Base-by-base conservation (phyloP, 1,284 basidiomycete genomes). In the Schizopora paradoxa region DNA sequence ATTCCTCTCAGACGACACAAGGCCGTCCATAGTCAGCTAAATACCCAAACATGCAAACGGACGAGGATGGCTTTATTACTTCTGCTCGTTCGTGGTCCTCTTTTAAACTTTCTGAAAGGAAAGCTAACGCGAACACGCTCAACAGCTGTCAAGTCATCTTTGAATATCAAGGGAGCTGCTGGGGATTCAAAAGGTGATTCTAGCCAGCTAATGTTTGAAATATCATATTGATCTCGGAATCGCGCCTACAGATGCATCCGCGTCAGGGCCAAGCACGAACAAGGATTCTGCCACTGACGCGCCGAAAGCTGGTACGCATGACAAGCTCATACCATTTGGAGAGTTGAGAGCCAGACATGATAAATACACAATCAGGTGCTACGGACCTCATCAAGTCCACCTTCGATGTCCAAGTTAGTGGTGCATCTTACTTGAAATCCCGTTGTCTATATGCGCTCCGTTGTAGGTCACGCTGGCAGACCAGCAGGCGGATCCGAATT, bases 401-500 rank as follows among this genome's bases (percentile, higher is more conserved):
- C 16, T 57, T 54, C 51, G 56, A 57, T 47, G 56, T 57, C 16
- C 38, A 56, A 40, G 56, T 57, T 33, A 16, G 48, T 36, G 14
- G 7, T 29, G 21, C 36, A 10, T n/a, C 8, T 19, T 13, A 32
- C n/a, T 43, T 44, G 7, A 11, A 23, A 36, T 19, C 5, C n/a
- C 32, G 37, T 33, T 45, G 11, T 45, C 19, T 19, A 38, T 3
- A 3, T 45, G 18, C 11, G 5, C 22, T 13, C 26, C 29, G 11
- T 8, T 29, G n/a, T 56, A 98, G 89, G 93, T 99, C 54, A 99
- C 94, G 25, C 77, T 99, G 47, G 94, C 94, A 41, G 95, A 99
- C 67, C 91, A 96, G 64, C 96, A 99, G 70, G 85, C 81, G 25
- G 92, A 99, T 64, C 91, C 92, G 40, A 88, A 96, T 66, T 98